phyloP scores from a whole-genome alignment of 1,139 yeast species.

The Saccharomyces hybrid region DNA sequence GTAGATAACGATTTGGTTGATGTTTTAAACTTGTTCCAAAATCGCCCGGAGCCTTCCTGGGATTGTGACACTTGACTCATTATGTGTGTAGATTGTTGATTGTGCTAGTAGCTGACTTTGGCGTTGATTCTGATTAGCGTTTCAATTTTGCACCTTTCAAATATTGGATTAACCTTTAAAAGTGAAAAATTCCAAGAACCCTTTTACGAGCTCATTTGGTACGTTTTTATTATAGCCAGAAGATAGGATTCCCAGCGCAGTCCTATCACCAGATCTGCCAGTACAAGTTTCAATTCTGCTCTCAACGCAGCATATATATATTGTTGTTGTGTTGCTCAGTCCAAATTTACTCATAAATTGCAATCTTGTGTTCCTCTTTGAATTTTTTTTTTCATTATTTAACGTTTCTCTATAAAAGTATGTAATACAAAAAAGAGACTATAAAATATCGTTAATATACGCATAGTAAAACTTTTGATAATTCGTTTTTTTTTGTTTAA shows the following conservation, averaged over 20 bases:
- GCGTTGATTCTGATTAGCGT: not conserved
- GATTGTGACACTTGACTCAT: not conserved
- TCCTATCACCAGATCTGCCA: no score
- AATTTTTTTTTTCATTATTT: not conserved
- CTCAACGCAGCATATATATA: no score
- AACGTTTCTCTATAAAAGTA: not conserved
- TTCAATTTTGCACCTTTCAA: not conserved
- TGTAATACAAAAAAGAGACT: not conserved
- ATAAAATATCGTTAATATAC: not conserved
- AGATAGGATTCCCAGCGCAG: no score
- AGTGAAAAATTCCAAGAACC: not conserved
- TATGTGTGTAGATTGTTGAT: not conserved
- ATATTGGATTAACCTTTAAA: not conserved
- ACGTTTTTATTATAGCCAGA: not conserved
- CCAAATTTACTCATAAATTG: no score
- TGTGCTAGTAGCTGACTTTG: not conserved
- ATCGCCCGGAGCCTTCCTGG: slow-evolving; percentile 15
- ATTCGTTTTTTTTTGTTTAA: slow-evolving; percentile 6
- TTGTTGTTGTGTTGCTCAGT: no score
- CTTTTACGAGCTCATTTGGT: not conserved
- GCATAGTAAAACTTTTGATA: not conserved
- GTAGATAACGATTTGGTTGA: slow-evolving; percentile 29
- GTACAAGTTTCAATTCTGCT: no score
- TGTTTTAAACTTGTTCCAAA: slow-evolving; percentile 29
- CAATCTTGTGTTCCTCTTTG: no score